Base-by-base conservation (phyloP, 257 asterid genomes). In the Fraxinus quadrangulata region DNA sequence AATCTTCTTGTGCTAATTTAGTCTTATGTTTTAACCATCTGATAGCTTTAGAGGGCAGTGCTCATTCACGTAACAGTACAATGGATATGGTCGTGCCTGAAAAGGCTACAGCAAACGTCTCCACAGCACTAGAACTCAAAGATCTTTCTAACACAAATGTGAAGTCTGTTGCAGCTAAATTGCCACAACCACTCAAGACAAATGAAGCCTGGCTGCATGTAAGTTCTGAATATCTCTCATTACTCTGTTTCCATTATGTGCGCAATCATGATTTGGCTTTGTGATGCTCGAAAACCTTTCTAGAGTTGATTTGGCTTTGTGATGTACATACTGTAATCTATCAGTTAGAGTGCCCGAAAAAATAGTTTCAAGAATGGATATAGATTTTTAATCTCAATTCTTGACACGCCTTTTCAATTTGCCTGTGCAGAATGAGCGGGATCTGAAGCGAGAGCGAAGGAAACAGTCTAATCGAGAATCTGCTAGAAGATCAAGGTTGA, bases 381-480 rank as follows among this genome's bases (percentile, higher is more conserved):
- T 4, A 67, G n/a, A 14, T 45, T 24, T 45, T 1, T 28, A n/a
- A 26, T 66, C 26, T 39, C 9, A 11, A n/a, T 67, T 73, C 67
- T 24, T 31, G 26, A 23, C 21, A 5, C 2, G n/a, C 45, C n/a
- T 78, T 36, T 51, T 16, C 42, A 63, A 71, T 81, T 59, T 78
- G 70, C 71, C 68, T 36, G 51, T 11, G 26, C 88, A 96, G 99
- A 89, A 86, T 79, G 98, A 96, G 42, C 86, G 96, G 21, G 99
- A 96, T 78, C 87, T 89, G 70, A 96, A 94, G 82, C 85, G 96
- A 73, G 99, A 96, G 88, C 89, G 91, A 85, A 91, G 99, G 90
- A 96, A 96, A 80, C 99, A 96, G 81, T 96, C 99, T 45, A 96
- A 96, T 75, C 89, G 99, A 73, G 99, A 96, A 87, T 96, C 99